Evolutionary conservation across 225 moss, liverwort and hornwort genomes (phyloP), one percentile per base, ranked within the genome.

Genomic region (Thuidium tamariscinum): DNA sequence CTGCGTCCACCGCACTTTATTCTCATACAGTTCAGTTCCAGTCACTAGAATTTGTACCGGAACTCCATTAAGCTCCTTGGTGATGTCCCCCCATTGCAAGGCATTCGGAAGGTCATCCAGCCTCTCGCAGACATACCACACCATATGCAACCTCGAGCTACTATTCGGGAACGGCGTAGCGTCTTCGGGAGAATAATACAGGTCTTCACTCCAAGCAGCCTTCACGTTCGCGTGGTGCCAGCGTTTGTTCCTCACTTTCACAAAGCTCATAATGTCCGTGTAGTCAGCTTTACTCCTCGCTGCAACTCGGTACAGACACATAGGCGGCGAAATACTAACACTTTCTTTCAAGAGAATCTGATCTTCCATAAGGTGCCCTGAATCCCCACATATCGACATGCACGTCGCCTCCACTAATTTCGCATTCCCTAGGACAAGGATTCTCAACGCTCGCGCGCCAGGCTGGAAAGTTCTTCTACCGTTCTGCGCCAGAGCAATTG

Each of bases 1-100:
- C 1, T 9, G 14, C 49, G 27, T 13, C 3, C 1, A 2, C 8
- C 0, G 1, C 34, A 6, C 0, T 20, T 19, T 34, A 14, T 18
- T 17, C 20, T 26, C 3, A 11, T 23, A 89, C 2, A 8, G 1
- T 1, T 26, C 9, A 48, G 20, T 39, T 69, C 5, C 34, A 39
- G 25, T 62, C 52, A 87, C 80, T 23, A 90, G 41, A 5, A 90
- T 44, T 41, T 81, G 87, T 0, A 87, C 9, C 8, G 87, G 90
- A 81, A 85, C 69, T 27, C 48, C 69, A 62, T 22, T 13, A 3
- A 87, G 54, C 37, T 84, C 7, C 46, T 37, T 8, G 8, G 21
- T 70, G 48, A 84, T 48, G 42, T 85, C 48, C 7, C 3, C 2
- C 87, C 87, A 87, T 17, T 70, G 3, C 29, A 85, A 70, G 5